Percentiles rank a stretch among this genome's conserved stretches.
Evolutionary conservation across 2,329 filamentous ascomycete genomes (phyloP).

Genomic region (Fusarium sp.): DNA sequence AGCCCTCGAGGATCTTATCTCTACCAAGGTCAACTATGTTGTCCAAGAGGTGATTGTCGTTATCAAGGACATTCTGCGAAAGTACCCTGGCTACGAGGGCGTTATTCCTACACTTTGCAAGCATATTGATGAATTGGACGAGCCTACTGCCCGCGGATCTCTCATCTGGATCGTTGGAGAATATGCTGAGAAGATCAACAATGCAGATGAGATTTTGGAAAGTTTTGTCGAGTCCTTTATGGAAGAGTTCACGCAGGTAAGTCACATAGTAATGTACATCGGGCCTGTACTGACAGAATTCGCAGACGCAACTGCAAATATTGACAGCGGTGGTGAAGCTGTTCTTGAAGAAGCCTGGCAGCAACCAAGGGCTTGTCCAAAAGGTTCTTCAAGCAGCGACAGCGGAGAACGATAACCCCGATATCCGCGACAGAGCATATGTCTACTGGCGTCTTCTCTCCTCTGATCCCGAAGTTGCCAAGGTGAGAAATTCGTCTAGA

Average conservation of each 20-base stretch:
- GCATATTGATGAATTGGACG: constrained; percentile 96
- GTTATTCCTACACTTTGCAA: constrained; percentile 97
- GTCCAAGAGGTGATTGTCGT: constrained; percentile 99
- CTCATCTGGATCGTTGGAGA: constrained; percentile 99
- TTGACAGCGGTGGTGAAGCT: constrained; percentile 96
- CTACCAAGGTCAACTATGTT: constrained; percentile 98
- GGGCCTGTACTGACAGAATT: background rate
- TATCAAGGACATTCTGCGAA: constrained; percentile 97
- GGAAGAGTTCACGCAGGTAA: constrained; percentile 93
- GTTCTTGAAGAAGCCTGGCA: constrained; percentile 95
- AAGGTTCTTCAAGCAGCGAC: constrained; percentile 94
- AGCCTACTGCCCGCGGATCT: constrained; percentile 88
- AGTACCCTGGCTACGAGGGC: constrained; percentile 97
- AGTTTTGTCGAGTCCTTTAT: constrained; percentile 94
- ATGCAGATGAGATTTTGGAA: constrained; percentile 92
- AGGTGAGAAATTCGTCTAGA: constrained; percentile 60
- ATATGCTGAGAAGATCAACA: constrained; percentile 98
- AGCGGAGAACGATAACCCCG: constrained; percentile 94
- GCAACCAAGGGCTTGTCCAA: constrained; percentile 89
- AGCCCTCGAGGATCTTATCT: constrained; percentile 90
- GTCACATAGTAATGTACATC: constrained; percentile 37
- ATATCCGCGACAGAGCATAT: constrained; percentile 95
- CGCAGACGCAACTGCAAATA: constrained; percentile 94
- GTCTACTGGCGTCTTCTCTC: constrained; percentile 98
- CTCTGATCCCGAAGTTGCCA: constrained; percentile 88